Percentiles rank a stretch among this genome's conserved stretches.
phyloP scores from a whole-genome alignment of 768 basidiomycete species.

The Leucocoprinus sp. region DNA sequence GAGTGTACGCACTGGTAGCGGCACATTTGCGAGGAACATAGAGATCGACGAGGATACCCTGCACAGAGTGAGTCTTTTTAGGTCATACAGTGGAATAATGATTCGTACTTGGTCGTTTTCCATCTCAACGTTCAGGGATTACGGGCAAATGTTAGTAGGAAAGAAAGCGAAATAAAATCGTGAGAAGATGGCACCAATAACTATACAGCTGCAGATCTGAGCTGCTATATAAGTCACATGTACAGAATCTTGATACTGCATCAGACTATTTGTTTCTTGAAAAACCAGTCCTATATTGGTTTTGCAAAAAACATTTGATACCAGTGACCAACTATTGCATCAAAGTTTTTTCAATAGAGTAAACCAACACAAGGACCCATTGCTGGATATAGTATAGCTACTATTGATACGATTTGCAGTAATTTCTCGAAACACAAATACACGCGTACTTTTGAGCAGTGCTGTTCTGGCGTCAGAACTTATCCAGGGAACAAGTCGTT shows the following conservation, averaged over 20 bases:
- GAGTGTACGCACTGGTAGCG: conserved; percentile 77
- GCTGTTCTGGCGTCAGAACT: no score
- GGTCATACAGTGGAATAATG: background rate
- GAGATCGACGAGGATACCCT: conserved; percentile 99
- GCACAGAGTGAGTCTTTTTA: conserved; percentile 7
- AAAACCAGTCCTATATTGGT: no score
- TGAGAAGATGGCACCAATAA: conserved; percentile 5
- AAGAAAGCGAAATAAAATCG: background rate
- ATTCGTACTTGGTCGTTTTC: conserved; percentile 82
- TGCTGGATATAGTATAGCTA: no score
- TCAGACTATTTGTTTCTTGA: no score
- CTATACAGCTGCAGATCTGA: conserved; percentile 7
- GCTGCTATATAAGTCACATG: background rate
- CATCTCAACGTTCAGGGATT: conserved; percentile 41
- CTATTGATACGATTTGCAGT: no score
- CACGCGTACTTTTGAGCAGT: no score
- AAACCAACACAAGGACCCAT: no score
- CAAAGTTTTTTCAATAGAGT: no score
- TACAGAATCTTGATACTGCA: background rate
- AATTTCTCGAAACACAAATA: no score
- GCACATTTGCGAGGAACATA: conserved; percentile 99
- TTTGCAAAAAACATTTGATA: no score
- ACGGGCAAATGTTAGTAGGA: background rate
- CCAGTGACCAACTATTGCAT: no score
- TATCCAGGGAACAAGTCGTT: no score